Evolutionary conservation across 2,329 filamentous ascomycete species (phyloP), one percentile per base, ranked within the genome.

Genomic region (Penicillium rolfsii): DNA sequence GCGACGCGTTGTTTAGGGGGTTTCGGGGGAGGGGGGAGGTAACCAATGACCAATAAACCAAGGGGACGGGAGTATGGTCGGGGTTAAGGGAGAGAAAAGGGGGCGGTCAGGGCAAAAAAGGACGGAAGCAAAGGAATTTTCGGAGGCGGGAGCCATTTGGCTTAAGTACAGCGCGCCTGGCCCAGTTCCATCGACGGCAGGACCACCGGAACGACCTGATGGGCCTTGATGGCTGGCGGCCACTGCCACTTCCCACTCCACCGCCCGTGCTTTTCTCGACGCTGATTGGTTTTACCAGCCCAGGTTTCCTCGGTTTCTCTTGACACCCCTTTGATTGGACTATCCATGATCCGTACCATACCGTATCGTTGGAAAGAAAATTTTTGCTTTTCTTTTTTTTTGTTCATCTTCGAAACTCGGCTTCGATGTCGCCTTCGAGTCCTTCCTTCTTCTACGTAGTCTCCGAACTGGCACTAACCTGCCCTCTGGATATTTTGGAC

Each of bases 131-230:
- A 59, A 67, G 64, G 64, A 66, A 57, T 50, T 52, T 60, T 61
- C 62, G 61, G 64, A 53, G 63, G 67, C 66, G 67, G 66, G 66
- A 61, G 65, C 64, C 60, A 67, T 65, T 69, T 65, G 67, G 64
- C 67, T 70, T 70, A 70, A 70, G 67, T 70, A 70, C 67, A 60
- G 64, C 63, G 60, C 56, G 59, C 48, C 26, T 52, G 62, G 58
- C 55, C 65, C 43, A 49, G 16, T 36, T 36, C 35, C 52, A 28
- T 11, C 40, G 50, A 58, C 59, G 54, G 48, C 58, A 58, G 57
- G 55, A 64, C 63, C 19, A 52, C 19, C 33, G 24, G 35, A 40
- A 22, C 35, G 22, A 14, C 35, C 50, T n/a, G 50, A 53, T 53
- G 50, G 50, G 14, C 5, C 35, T 36, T n/a, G 50, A 53, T 53